A percentile compares a stretch with the other conserved stretches of the same genome.
phyloP scores from a whole-genome alignment of 225 moss, liverwort and hornwort genomes.

The Physcomitrium patens region DNA sequence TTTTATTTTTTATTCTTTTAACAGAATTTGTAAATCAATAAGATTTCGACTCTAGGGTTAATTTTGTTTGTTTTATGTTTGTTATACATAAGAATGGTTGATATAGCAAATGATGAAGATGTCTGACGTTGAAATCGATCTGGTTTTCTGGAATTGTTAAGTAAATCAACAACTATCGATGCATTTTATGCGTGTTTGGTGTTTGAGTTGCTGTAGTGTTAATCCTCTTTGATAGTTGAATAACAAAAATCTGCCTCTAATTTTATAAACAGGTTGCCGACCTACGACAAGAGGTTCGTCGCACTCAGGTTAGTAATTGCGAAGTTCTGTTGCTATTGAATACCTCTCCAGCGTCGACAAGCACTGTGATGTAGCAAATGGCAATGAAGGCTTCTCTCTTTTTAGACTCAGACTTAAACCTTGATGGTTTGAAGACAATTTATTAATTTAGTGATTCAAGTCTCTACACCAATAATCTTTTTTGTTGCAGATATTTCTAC shows the following conservation, averaged over 20 bases:
- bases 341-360: conserved; percentile 15
- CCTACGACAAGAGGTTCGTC: conserved; percentile 57
- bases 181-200: conserved; percentile 19
- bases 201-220: conserved; percentile 13
- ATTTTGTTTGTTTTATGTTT: conserved; percentile 9
- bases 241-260: conserved; percentile 4
- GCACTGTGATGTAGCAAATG: neutral
- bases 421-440: conserved; percentile 5
- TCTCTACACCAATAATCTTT: neutral
- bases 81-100: neutral
- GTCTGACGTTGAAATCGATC: neutral
- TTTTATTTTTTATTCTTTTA: neutral
- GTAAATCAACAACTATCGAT: conserved; percentile 11
- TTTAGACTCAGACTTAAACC: conserved; percentile 5
- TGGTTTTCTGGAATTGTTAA: conserved; percentile 18
- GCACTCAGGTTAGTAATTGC: conserved; percentile 48
- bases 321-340: conserved; percentile 14
- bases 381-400: neutral
- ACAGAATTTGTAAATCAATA: neutral
- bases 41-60: neutral
- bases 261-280: conserved; percentile 52
- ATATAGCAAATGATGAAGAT: conserved; percentile 12
- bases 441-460: neutral
- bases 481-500: neutral
- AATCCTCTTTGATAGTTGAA: conserved; percentile 20